Conservation (phyloP, 768 basidiomycete species). For the Agaricus sinodeliciosus region DNA sequence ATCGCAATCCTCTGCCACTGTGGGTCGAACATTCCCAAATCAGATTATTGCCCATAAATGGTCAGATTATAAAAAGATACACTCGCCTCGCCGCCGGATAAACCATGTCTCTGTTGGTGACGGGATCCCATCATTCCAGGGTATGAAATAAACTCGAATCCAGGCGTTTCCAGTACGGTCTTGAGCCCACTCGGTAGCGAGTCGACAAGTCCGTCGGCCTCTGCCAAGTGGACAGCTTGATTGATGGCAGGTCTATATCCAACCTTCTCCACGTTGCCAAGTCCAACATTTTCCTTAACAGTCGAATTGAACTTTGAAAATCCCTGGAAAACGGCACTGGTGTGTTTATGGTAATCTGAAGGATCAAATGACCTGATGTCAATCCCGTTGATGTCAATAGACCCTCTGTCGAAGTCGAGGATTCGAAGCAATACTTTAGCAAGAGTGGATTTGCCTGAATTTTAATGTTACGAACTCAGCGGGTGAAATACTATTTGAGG, state of each 20-base stretch:
- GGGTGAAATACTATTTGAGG: not conserved
- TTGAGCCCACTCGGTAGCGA: conserved; percentile 66
- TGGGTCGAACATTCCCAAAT: conserved; percentile 10
- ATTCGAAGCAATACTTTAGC: conserved; percentile 78
- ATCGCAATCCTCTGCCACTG: conserved; percentile 88
- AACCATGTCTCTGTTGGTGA: conserved; percentile 46
- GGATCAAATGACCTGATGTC: conserved; percentile 64
- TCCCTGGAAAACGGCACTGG: conserved; percentile 81
- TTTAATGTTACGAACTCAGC: conserved; percentile 9
- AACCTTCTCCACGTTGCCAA: conserved; percentile 67
- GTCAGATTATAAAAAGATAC: conserved; percentile 4
- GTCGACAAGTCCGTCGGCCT: conserved; percentile 59
- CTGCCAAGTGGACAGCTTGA: conserved; percentile 63
- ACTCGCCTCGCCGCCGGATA: conserved; percentile 81
- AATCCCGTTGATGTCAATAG: conserved; percentile 60
- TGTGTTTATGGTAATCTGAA: conserved; percentile 63
- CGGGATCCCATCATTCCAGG: conserved; percentile 27
- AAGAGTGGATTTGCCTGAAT: conserved; percentile 78
- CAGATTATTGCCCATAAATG: not conserved
- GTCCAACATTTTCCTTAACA: conserved; percentile 79
- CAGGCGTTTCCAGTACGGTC: conserved; percentile 62
- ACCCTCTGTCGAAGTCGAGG: conserved; percentile 66
- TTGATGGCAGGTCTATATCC: conserved; percentile 49
- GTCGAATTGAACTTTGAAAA: conserved; percentile 78
- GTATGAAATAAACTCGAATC: conserved; percentile 48